Conservation (phyloP, 2,329 filamentous ascomycete genomes). For the Metarhizium robertsii region DNA sequence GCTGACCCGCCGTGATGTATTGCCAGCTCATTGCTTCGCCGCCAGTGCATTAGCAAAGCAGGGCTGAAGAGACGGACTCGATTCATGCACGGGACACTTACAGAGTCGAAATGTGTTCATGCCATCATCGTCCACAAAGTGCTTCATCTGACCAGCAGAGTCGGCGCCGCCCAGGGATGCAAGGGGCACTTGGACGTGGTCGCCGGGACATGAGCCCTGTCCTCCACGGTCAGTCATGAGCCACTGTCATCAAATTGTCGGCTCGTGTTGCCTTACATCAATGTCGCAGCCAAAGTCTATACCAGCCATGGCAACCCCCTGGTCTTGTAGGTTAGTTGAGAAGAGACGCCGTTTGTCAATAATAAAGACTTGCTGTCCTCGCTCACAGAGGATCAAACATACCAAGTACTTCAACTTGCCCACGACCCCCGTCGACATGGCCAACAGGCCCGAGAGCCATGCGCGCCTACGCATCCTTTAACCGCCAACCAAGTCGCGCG, state of each 20-base stretch:
- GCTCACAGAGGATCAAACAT: not conserved
- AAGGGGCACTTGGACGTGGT: slow-evolving; percentile 25
- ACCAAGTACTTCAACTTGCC: slow-evolving; percentile 9
- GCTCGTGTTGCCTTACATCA: slow-evolving; percentile 23
- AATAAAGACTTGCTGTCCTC: not conserved
- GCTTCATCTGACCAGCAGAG: slow-evolving; percentile 44
- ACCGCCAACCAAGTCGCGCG: not conserved
- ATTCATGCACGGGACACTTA: slow-evolving; percentile 11
- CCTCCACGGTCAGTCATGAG: not conserved
- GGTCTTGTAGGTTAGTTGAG: not conserved
- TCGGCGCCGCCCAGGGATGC: slow-evolving; percentile 21
- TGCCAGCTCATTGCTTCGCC: slow-evolving; percentile 41
- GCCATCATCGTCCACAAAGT: slow-evolving; percentile 40
- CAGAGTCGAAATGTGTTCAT: slow-evolving; percentile 48
- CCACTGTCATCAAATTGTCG: no score
- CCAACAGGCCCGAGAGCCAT: not conserved
- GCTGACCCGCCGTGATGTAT: slow-evolving; percentile 42
- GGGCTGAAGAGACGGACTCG: not conserved
- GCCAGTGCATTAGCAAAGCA: not conserved
- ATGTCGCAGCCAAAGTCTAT: slow-evolving; percentile 40
- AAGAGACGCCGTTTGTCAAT: not conserved
- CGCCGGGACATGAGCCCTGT: slow-evolving; percentile 29
- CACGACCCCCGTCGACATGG: not conserved
- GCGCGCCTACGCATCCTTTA: not conserved
- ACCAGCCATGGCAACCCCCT: slow-evolving; percentile 36